A percentile compares a stretch with the other conserved stretches of the same genome.
Evolutionary conservation across 352 stramenopile species (phyloP).

Genomic region (Pythium dissotocum): DNA sequence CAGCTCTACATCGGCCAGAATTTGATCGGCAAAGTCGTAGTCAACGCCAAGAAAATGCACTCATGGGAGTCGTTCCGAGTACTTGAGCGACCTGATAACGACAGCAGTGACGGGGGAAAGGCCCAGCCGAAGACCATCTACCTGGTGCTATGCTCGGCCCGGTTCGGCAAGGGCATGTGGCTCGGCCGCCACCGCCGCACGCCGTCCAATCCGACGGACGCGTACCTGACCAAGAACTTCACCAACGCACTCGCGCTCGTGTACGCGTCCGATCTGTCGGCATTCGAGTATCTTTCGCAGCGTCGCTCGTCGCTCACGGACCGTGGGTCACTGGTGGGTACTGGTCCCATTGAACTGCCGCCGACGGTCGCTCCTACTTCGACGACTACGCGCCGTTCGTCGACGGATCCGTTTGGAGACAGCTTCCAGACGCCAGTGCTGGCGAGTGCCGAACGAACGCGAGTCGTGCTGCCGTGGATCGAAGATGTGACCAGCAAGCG

Average conservation of each 20-base stretch:
- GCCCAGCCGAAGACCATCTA: conserved; percentile 41
- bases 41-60: conserved; percentile 64
- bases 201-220: conserved; percentile 28
- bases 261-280: conserved; percentile 68
- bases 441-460: conserved; percentile 29
- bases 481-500: conserved; percentile 32
- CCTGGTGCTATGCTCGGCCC: conserved; percentile 70
- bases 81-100: conserved; percentile 41
- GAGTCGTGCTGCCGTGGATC: conserved; percentile 54
- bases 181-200: conserved; percentile 46
- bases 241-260: conserved; percentile 57
- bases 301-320: conserved; percentile 1
- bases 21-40: conserved; percentile 60
- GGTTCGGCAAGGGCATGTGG: conserved; percentile 86
- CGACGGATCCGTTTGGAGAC: conserved; percentile 29
- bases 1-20: conserved; percentile 79
- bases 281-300: conserved; percentile 36
- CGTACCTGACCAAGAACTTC: conserved; percentile 78
- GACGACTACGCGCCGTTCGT: not conserved
- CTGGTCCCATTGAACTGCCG: conserved; percentile 2
- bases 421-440: conserved; percentile 51
- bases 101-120: conserved; percentile 17
- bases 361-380: conserved; percentile 2
- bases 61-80: conserved; percentile 77
- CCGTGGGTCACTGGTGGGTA: conserved; percentile 4